These are phyloP conservation scores for Arachnopeziza araneosa DNA, from an alignment of 2,329 filamentous ascomycete genomes.

Conservation along the genomic window DNA sequence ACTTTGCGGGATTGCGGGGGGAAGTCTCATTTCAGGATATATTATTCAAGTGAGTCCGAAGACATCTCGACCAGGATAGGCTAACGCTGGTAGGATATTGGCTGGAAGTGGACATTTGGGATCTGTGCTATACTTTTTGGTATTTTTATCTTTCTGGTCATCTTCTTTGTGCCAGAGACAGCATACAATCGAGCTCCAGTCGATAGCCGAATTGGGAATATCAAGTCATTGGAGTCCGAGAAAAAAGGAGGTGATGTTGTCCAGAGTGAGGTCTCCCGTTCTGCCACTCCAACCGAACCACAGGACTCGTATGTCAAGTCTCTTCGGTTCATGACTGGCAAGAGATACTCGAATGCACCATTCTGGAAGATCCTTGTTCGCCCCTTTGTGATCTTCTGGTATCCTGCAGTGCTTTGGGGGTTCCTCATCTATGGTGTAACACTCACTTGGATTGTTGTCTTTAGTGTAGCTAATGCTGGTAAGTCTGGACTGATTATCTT, in stretches of 20 bases:
- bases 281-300: slow-evolving; percentile 21
- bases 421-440: slow-evolving; percentile 21
- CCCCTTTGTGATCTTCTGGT: slow-evolving; percentile 45
- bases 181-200: slow-evolving; percentile 27
- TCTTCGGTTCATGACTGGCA: slow-evolving; percentile 35
- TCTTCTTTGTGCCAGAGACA: slow-evolving; percentile 22
- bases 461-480: slow-evolving; percentile 31
- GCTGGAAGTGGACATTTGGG: slow-evolving; percentile 37
- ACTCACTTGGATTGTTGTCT: slow-evolving; percentile 38
- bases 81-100: slow-evolving; percentile 15
- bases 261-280: slow-evolving; percentile 22
- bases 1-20: slow-evolving; percentile 35
- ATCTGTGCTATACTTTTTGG: slow-evolving; percentile 33
- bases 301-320: slow-evolving; percentile 33
- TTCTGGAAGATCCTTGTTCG: slow-evolving; percentile 35
- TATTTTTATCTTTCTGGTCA: slow-evolving; percentile 15
- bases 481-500: neutral
- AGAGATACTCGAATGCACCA: slow-evolving; percentile 31
- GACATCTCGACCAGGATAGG: slow-evolving; percentile 19
- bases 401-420: slow-evolving; percentile 38
- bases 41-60: slow-evolving; percentile 27
- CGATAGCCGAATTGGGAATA: neutral
- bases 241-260: slow-evolving; percentile 12
- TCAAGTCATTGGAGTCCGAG: slow-evolving; percentile 1
- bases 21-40: slow-evolving; percentile 34